Evolutionary conservation across 1,284 basidiomycete genomes (phyloP), one percentile per base, ranked within the genome.

Genomic region (Microbotryum scabiosae): DNA sequence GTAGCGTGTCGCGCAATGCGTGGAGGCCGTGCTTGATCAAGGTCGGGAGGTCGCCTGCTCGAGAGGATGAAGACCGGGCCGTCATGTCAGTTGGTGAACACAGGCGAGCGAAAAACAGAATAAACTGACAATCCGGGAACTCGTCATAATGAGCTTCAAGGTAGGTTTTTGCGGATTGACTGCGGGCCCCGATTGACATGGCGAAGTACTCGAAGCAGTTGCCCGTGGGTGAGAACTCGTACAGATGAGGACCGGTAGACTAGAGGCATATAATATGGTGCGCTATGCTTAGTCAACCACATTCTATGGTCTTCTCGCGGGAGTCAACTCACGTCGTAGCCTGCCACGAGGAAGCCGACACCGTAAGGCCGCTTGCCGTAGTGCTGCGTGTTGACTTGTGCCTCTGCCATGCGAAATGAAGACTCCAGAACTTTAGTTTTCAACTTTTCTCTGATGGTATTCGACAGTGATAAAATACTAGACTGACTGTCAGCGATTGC

Each of bases 151-250:
- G 85, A 75, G 88, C 87, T 80, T 99, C 96, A 32, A 99, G 81
- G 75, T 98, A 98, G 9, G 96, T 99, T 79, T 97, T 98, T 58
- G 96, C 94, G 70, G 89, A 93, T 78, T 98, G 96, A 76, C 86
- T 90, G 54, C 96, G 84, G 20, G 96, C 96, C 56, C 96, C 96
- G 75, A 99, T 97, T 32, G 90, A 93, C 84, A 97, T 96, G 50
- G 96, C 96, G 74, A 86, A 92, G 79, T 97, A 99, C 76, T 98
- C 96, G 75, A 94, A 97, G 54, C 91, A 91, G 73, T 91, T 96
- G 30, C 96, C 96, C 0, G 93, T 89, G 1, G 96, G 96, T 1
- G 90, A 92, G 79, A 99, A 98, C 76, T 98, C 96, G 77, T 90
- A 97, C 51, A 99, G 84, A 77, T 98, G 96, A 12, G 96, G 93